Evolutionary conservation across 345 rosid genomes (phyloP).

Genomic region (Hypericum perforatum): DNA sequence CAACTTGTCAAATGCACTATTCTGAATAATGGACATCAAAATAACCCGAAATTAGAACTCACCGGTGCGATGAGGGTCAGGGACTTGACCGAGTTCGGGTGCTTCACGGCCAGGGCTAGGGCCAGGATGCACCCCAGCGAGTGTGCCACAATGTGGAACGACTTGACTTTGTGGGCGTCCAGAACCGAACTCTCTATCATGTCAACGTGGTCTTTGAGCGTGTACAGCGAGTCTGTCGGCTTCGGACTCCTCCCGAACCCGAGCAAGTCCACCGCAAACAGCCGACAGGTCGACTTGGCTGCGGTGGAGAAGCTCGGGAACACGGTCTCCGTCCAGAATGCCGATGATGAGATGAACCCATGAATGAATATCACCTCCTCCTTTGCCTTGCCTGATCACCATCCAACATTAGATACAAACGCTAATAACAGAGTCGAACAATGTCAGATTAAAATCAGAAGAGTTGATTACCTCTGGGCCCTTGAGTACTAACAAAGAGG

Average conservation of each 20-base stretch:
- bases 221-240: constrained; percentile 86
- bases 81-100: constrained; percentile 69
- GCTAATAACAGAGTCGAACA: too few species aligned
- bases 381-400: constrained; percentile 25
- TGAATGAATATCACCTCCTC: constrained; percentile 90
- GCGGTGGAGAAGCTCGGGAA: constrained; percentile 76
- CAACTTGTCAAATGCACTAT: too few species aligned
- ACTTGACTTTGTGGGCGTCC: constrained; percentile 46
- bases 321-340: constrained; percentile 92
- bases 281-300: constrained; percentile 54
- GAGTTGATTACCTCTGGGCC: constrained; percentile 28
- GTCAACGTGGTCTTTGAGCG: constrained; percentile 79
- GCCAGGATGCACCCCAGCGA: constrained; percentile 98
- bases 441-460: too few species aligned
- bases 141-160: constrained; percentile 95
- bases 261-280: constrained; percentile 72
- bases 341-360: constrained; percentile 96
- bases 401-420: too few species aligned
- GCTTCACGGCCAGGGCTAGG: constrained; percentile 76
- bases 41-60: constrained; percentile 12
- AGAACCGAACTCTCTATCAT: constrained; percentile 58
- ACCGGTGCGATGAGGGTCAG: constrained; percentile 89
- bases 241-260: constrained; percentile 96
- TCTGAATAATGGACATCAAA: not conserved
- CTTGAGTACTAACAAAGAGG: constrained; percentile 70